Percentiles rank a stretch among this genome's conserved stretches.
phyloP scores from a whole-genome alignment of 306 rosid genomes.

The Cucurbita moschata region DNA sequence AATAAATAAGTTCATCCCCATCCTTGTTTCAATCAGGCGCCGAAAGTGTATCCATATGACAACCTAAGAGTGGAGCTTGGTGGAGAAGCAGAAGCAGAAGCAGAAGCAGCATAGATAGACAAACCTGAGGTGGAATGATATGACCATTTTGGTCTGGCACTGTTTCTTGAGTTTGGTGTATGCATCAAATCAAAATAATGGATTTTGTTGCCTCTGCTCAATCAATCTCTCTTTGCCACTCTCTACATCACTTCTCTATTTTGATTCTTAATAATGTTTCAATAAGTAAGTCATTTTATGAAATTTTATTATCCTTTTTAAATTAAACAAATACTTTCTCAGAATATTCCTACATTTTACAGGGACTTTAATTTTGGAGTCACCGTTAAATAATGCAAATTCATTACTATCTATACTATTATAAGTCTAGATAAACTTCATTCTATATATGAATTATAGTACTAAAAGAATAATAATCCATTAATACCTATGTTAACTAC shows the following conservation, averaged over 20 bases:
- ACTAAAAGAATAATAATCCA: too few relatives aligned
- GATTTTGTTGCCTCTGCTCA: constrained; percentile 1
- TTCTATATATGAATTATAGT: too few relatives aligned
- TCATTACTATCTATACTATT: too few relatives aligned
- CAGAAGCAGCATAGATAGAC: constrained; percentile 17
- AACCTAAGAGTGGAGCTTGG: constrained; percentile 88
- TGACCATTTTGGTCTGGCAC: constrained; percentile 18
- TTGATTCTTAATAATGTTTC: background rate
- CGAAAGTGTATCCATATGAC: constrained; percentile 84
- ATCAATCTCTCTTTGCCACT: background rate
- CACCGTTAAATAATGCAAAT: too few relatives aligned
- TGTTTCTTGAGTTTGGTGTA: constrained; percentile 11
- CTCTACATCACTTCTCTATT: background rate
- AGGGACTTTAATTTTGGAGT: too few relatives aligned
- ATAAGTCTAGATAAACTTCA: too few relatives aligned
- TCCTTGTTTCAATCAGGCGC: constrained; percentile 30
- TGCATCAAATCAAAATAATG: background rate
- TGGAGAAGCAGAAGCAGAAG: constrained; percentile 88
- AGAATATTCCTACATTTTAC: too few relatives aligned
- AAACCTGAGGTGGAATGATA: background rate
- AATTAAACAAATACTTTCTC: too few relatives aligned
- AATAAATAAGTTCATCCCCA: background rate
- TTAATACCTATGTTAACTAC: too few relatives aligned
- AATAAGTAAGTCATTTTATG: background rate
- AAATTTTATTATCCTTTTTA: too few relatives aligned